phyloP scores from a whole-genome alignment of 2,329 filamentous ascomycete species.

The Pseudogymnoascus sp. region DNA sequence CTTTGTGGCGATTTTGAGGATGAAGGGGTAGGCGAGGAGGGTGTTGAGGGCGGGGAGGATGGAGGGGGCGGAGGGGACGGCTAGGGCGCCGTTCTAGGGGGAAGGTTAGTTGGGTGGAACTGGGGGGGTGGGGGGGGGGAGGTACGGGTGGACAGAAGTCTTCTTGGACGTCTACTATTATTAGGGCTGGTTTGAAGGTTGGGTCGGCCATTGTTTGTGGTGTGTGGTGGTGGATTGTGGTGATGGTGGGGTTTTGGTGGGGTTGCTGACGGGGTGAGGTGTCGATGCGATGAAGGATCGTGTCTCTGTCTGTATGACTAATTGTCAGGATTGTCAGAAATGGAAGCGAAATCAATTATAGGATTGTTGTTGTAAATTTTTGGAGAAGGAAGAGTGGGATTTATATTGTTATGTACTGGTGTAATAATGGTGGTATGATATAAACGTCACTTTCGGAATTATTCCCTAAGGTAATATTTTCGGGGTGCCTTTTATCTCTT shows the following conservation, averaged over 20 bases:
- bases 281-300: not conserved
- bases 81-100: slow-evolving; percentile 68
- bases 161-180: slow-evolving; percentile 85
- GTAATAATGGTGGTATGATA: not conserved
- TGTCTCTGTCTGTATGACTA: not conserved
- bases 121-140: slow-evolving; percentile 14
- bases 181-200: slow-evolving; percentile 44
- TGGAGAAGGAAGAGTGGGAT: not conserved
- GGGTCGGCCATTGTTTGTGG: slow-evolving; percentile 13
- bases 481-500: not conserved
- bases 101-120: slow-evolving; percentile 15
- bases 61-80: slow-evolving; percentile 64
- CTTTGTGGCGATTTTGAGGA: slow-evolving; percentile 72
- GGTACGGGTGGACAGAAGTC: slow-evolving; percentile 88
- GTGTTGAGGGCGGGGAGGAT: slow-evolving; percentile 65
- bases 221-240: not conserved
- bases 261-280: not conserved
- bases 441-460: not conserved
- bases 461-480: not conserved
- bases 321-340: no score
- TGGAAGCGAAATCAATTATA: not conserved
- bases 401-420: not conserved
- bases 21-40: slow-evolving; percentile 64
- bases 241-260: not conserved
- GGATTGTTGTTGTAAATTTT: not conserved